Evolutionary conservation across 139 green algal species (phyloP), one percentile per base, ranked within the genome.

Genomic region (Astrephomene gubernaculifera): DNA sequence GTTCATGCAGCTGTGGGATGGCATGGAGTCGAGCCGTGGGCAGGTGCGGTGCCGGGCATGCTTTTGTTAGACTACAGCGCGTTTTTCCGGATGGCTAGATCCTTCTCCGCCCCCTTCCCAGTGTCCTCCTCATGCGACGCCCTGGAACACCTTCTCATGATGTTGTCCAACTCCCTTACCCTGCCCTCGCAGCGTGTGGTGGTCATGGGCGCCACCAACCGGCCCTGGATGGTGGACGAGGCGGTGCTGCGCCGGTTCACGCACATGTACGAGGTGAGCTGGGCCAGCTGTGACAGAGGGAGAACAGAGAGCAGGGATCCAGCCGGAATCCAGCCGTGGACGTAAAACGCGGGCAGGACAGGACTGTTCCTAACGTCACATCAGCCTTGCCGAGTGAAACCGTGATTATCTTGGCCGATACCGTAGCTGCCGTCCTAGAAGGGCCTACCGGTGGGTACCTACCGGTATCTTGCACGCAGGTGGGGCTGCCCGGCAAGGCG

Each of bases 1-100:
- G 93, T 99, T 99, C 90, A 99, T 99, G 97, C 92, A 96, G 85
- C 89, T 98, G 43, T 99, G 97, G 70, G 70, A 78, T 27, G 70
- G 70, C 8, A 78, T 78, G 70, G 70, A 78, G 70, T 78, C 70
- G 25, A 43, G 43, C 70, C 25, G 70, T 9, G 70, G 70, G 33
- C 80, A 65, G 53, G 82, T 87, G 71, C 12, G n/a, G n/a, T n/a
- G n/a, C n/a, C n/a, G n/a, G n/a, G n/a, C n/a, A n/a, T n/a, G n/a
- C n/a, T n/a, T n/a, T n/a, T n/a, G 22, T 63, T 61, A 61, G 38
- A 43, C 31, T 44, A 38, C 36, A 61, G 39, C 9, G 38, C 38
- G 5, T 44, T 60, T 35, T n/a, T 24, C 19, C 38, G 35, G 38
- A 41, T n/a, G 52, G 12, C 38, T n/a, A n/a, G n/a, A n/a, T n/a